phyloP scores from a whole-genome alignment of 1,284 basidiomycete genomes.

The Trichosporon coremiiforme region DNA sequence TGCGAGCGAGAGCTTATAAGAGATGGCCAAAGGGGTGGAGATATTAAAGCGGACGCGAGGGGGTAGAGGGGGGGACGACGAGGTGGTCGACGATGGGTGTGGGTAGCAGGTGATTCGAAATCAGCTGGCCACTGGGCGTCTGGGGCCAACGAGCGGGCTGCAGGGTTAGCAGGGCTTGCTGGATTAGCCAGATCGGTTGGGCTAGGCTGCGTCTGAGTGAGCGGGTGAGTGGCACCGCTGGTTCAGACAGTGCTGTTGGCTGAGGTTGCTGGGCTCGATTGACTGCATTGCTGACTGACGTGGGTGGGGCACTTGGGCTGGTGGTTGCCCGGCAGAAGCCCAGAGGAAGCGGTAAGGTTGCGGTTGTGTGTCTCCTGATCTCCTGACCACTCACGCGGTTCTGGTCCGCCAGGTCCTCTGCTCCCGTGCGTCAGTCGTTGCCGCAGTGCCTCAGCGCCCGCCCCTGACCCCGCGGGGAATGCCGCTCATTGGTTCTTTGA shows the following conservation, averaged over 20 bases:
- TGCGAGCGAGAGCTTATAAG: slow-evolving; percentile 14
- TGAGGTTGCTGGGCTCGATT: slow-evolving; percentile 7
- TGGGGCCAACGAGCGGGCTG: not conserved
- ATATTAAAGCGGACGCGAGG: slow-evolving; percentile 14
- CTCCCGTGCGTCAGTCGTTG: not conserved
- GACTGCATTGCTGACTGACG: not conserved
- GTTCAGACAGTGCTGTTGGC: not conserved
- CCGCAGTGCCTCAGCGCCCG: not conserved
- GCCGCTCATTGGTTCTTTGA: slow-evolving; percentile 4
- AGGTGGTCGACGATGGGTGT: not conserved
- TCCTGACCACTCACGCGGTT: slow-evolving; percentile 6
- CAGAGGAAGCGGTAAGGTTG: slow-evolving; percentile 4
- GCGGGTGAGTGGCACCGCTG: slow-evolving; percentile 6
- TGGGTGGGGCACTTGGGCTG: not conserved
- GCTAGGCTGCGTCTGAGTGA: not conserved
- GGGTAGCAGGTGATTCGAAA: slow-evolving; percentile 14
- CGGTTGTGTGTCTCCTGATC: slow-evolving; percentile 2
- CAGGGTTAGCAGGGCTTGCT: not conserved
- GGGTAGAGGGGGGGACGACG: not conserved
- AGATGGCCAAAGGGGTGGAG: slow-evolving; percentile 5
- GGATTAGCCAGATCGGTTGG: slow-evolving; percentile 7
- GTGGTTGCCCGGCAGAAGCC: not conserved
- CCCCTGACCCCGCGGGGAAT: slow-evolving; percentile 19
- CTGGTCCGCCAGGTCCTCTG: not conserved
- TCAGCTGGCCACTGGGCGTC: slow-evolving; percentile 3